Percentiles rank a stretch among this genome's conserved stretches.
Evolutionary conservation across 441 rosid genomes (phyloP).

Genomic region (Euphorbia corollata): DNA sequence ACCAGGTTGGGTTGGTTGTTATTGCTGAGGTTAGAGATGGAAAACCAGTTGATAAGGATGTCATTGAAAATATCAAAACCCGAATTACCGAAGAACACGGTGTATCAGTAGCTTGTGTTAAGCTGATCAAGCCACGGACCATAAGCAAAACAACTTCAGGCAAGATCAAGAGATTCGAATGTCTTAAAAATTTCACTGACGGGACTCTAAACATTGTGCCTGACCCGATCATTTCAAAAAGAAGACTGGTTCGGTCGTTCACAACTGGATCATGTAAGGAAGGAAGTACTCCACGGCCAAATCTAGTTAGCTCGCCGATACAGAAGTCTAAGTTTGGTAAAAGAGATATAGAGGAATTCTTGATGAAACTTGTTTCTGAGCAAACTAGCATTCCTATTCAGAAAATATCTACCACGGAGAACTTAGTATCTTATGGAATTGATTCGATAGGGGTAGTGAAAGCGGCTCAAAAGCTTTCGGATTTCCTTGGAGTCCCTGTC

Average conservation of each 20-base stretch:
- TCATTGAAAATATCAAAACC: conserved; percentile 34
- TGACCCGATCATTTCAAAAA: conserved; percentile 32
- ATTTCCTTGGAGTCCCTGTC: conserved; percentile 55
- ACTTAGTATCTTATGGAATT: conserved; percentile 58
- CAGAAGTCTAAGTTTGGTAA: conserved; percentile 27
- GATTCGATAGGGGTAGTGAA: conserved; percentile 69
- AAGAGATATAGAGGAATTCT: conserved; percentile 43
- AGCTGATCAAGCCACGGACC: conserved; percentile 58
- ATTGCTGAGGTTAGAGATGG: conserved; percentile 64
- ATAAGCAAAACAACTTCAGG: conserved; percentile 68
- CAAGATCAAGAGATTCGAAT: conserved; percentile 68
- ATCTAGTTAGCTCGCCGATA: conserved; percentile 26
- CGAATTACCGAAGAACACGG: conserved; percentile 63
- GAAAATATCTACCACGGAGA: conserved; percentile 45
- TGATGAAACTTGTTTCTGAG: conserved; percentile 44
- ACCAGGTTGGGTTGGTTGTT: conserved; percentile 59
- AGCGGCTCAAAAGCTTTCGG: conserved; percentile 67
- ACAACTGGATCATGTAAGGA: conserved; percentile 49
- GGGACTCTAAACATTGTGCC: conserved; percentile 42
- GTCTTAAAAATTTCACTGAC: conserved; percentile 54
- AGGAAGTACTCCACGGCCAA: conserved; percentile 38
- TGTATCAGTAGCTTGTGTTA: conserved; percentile 41
- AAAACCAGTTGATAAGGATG: conserved; percentile 35
- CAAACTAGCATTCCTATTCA: conserved; percentile 41
- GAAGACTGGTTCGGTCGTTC: conserved; percentile 35